Evolutionary conservation across 176 grass and related monocot genomes (phyloP).

Genomic region (Panicum miliaceum): DNA sequence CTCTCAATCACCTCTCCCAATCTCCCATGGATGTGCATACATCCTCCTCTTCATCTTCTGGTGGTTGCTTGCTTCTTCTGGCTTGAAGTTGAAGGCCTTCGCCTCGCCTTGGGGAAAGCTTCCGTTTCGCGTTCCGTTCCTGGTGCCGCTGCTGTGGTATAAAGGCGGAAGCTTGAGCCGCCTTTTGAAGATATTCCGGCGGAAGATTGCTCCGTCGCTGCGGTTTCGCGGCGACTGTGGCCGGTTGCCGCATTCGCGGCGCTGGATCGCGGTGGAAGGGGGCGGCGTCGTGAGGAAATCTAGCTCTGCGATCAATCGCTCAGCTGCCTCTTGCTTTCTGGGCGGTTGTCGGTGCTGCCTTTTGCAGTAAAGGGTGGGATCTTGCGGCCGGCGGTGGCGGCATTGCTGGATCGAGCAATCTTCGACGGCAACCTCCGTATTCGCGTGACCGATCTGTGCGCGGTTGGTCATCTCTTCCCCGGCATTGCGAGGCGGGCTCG

Average conservation of each 20-base stretch:
- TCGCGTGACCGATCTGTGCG: slow-evolving; percentile 19
- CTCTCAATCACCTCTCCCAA: slow-evolving; percentile 21
- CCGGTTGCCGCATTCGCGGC: neutral
- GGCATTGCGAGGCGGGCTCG: slow-evolving; percentile 37
- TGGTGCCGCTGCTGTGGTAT: slow-evolving; percentile 4
- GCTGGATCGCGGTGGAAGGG: slow-evolving; percentile 28
- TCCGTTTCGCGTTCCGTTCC: neutral
- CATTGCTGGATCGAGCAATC: slow-evolving; percentile 47
- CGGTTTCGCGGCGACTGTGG: slow-evolving; percentile 23
- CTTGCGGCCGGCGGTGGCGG: slow-evolving; percentile 28
- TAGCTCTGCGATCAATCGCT: slow-evolving; percentile 32
- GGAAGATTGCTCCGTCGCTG: slow-evolving; percentile 24
- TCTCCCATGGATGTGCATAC: slow-evolving; percentile 11
- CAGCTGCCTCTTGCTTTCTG: slow-evolving; percentile 23
- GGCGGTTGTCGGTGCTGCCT: slow-evolving; percentile 38
- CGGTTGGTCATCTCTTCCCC: neutral
- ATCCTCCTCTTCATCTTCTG: neutral
- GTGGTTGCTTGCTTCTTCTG: slow-evolving; percentile 24
- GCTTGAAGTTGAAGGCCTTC: neutral
- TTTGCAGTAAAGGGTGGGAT: slow-evolving; percentile 49
- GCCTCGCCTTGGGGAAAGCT: slow-evolving; percentile 1
- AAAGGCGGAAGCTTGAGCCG: slow-evolving; percentile 6
- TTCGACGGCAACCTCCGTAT: neutral
- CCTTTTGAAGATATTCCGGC: slow-evolving; percentile 30
- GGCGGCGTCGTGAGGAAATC: slow-evolving; percentile 32